Conservation (phyloP, 441 rosid species). For the Hura crepitans region DNA sequence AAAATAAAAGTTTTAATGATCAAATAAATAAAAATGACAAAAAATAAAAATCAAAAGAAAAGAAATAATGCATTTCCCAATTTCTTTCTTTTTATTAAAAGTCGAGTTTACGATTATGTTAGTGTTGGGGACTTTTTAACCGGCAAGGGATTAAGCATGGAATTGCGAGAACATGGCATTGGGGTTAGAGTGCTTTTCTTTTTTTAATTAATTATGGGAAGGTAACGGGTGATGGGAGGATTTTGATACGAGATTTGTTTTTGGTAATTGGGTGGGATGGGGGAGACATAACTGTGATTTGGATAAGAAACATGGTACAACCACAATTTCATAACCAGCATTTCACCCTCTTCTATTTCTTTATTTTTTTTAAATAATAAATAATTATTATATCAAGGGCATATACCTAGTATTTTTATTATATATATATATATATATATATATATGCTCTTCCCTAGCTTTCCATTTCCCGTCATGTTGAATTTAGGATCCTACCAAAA, state of each 20-base stretch:
- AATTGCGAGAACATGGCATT: slow-evolving; percentile 34
- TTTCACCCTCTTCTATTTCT: background rate
- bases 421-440: no score
- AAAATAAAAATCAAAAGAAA: no score
- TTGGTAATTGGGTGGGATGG: slow-evolving; percentile 14
- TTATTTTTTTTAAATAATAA: no score
- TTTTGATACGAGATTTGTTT: slow-evolving; percentile 15
- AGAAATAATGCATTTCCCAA: no score
- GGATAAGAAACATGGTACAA: slow-evolving; percentile 27
- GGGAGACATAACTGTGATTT: slow-evolving; percentile 35
- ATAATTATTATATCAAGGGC: no score
- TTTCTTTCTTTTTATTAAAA: no score
- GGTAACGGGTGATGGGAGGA: background rate
- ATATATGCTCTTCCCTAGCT: background rate
- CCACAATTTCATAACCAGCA: background rate
- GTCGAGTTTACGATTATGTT: no score
- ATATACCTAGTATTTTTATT: slow-evolving; percentile 5
- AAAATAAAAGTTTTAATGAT: no score
- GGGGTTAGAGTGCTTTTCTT: background rate
- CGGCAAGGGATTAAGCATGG: slow-evolving; percentile 39
- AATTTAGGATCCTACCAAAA: no score
- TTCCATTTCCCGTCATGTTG: background rate
- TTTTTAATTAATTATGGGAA: background rate
- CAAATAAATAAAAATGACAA: no score
- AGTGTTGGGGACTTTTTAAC: slow-evolving; percentile 35